phyloP scores from a whole-genome alignment of 2,329 filamentous ascomycete species.

The Ceratocystis smalleyi region DNA sequence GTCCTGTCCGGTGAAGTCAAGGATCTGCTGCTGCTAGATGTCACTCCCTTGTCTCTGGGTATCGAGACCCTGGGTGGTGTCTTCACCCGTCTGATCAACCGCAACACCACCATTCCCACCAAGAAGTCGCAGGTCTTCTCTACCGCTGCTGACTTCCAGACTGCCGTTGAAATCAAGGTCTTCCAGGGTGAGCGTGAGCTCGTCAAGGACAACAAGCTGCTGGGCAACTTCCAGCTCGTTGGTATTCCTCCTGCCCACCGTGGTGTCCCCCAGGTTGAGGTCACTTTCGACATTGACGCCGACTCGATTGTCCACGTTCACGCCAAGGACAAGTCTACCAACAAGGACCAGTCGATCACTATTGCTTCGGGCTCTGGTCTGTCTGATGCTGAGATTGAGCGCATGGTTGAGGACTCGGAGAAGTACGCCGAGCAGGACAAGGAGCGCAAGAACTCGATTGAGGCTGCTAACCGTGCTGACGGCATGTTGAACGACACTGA shows the following conservation, averaged over 20 bases:
- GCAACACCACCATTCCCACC: slow-evolving; percentile 97
- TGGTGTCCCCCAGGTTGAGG: slow-evolving; percentile 90
- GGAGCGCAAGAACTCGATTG: slow-evolving; percentile 89
- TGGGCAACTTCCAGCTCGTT: slow-evolving; percentile 98
- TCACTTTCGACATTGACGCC: slow-evolving; percentile 97
- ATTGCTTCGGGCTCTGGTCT: slow-evolving; percentile 96
- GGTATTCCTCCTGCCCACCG: slow-evolving; percentile 92
- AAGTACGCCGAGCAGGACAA: slow-evolving; percentile 90
- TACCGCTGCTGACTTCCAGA: slow-evolving; percentile 95
- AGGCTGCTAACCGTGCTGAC: slow-evolving; percentile 94
- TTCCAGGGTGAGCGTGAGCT: slow-evolving; percentile 99
- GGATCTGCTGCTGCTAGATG: slow-evolving; percentile 86
- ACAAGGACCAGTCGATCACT: slow-evolving; percentile 99
- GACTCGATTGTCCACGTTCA: slow-evolving; percentile 96
- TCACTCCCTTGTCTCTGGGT: slow-evolving; percentile 90
- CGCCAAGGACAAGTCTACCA: slow-evolving; percentile 97
- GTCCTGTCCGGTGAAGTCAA: slow-evolving; percentile 94
- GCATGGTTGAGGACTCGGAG: slow-evolving; percentile 96
- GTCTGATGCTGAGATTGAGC: slow-evolving; percentile 83
- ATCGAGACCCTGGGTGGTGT: slow-evolving; percentile 97
- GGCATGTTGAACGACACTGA: slow-evolving; percentile 93
- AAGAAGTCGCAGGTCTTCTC: slow-evolving; percentile 99
- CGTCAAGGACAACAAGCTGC: slow-evolving; percentile 93
- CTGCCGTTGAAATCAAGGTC: slow-evolving; percentile 97
- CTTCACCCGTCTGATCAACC: slow-evolving; percentile 95